These are phyloP conservation scores for Fusarium napiforme DNA, from an alignment of 2,329 filamentous ascomycete species.

Conservation along the genomic window DNA sequence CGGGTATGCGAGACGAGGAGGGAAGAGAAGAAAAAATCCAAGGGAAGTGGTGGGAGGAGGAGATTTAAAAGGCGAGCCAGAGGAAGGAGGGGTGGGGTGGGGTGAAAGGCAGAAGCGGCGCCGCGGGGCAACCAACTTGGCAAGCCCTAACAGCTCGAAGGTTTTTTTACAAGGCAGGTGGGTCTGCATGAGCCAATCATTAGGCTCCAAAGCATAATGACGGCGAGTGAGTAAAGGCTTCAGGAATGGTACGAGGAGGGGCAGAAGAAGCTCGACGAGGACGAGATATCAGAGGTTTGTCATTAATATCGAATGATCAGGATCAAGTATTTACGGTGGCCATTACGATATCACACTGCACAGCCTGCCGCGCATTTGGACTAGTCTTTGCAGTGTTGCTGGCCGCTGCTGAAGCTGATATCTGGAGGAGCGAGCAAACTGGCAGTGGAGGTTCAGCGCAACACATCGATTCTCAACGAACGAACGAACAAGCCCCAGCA, in stretches of 20 bases:
- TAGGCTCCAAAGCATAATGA: conserved; percentile 11
- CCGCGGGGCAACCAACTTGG: conserved; percentile 51
- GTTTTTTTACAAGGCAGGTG: conserved; percentile 41
- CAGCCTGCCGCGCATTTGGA: not conserved
- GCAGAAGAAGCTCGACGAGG: conserved; percentile 16
- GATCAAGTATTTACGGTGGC: not conserved
- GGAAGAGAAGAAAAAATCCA: conserved; percentile 51
- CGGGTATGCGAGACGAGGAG: conserved; percentile 58
- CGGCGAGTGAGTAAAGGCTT: conserved; percentile 21
- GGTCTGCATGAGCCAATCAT: conserved; percentile 29
- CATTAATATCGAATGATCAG: not conserved
- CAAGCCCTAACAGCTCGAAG: conserved; percentile 51
- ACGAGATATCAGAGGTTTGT: conserved; percentile 12
- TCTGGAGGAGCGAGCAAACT: not conserved
- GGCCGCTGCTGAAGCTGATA: not conserved
- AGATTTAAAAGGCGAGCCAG: conserved; percentile 53
- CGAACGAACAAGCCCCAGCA: not conserved
- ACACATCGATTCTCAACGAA: not conserved
- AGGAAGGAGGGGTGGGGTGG: conserved; percentile 45
- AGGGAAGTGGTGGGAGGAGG: conserved; percentile 52
- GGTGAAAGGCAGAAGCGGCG: conserved; percentile 41
- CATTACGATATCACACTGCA: not conserved
- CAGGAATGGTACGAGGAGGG: conserved; percentile 40
- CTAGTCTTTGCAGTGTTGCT: not conserved
- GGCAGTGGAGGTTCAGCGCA: not conserved